phyloP scores from a whole-genome alignment of 2,329 filamentous ascomycete species.

The Geosmithia putterillii region DNA sequence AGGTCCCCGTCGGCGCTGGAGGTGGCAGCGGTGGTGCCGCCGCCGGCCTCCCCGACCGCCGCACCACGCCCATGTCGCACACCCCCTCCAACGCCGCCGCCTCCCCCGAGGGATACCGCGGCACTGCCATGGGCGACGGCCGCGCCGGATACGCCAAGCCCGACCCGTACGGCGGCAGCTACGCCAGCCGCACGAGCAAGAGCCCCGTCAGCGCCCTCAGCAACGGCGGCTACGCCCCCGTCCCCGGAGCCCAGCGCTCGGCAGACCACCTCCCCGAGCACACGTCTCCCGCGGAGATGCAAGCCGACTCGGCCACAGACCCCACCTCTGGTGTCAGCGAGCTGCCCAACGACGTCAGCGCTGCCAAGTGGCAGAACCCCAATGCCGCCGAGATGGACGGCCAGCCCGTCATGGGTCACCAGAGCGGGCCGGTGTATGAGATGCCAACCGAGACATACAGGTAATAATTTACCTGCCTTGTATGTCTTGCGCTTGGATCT shows the following conservation, averaged over 20 bases:
- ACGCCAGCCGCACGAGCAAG: slow-evolving; percentile 8
- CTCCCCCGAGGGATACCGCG: slow-evolving; percentile 22
- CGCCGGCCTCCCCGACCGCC: slow-evolving; percentile 6
- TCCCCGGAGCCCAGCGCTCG: not conserved
- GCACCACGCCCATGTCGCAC: slow-evolving; percentile 17
- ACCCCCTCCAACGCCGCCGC: slow-evolving; percentile 7
- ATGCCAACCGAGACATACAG: slow-evolving; percentile 26
- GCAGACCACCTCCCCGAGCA: slow-evolving; percentile 9
- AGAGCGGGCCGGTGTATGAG: slow-evolving; percentile 25
- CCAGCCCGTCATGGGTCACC: slow-evolving; percentile 15
- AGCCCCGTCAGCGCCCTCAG: slow-evolving; percentile 5
- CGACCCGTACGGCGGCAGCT: slow-evolving; percentile 17
- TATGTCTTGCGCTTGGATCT: not conserved
- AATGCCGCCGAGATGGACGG: slow-evolving; percentile 26
- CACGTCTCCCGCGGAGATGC: slow-evolving; percentile 10
- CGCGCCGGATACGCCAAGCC: slow-evolving; percentile 26
- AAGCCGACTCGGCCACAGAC: not conserved
- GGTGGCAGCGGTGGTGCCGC: slow-evolving; percentile 3
- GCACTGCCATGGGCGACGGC: slow-evolving; percentile 24
- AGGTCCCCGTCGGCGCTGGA: slow-evolving; percentile 21
- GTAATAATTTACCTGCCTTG: slow-evolving; percentile 6
- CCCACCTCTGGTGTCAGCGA: slow-evolving; percentile 11
- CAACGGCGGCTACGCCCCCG: too few species aligned
- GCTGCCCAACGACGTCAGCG: slow-evolving; percentile 16
- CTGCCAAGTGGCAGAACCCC: slow-evolving; percentile 19